Evolutionary conservation across 352 stramenopile species (phyloP).

Genomic region (Elongisporangium anandrum): DNA sequence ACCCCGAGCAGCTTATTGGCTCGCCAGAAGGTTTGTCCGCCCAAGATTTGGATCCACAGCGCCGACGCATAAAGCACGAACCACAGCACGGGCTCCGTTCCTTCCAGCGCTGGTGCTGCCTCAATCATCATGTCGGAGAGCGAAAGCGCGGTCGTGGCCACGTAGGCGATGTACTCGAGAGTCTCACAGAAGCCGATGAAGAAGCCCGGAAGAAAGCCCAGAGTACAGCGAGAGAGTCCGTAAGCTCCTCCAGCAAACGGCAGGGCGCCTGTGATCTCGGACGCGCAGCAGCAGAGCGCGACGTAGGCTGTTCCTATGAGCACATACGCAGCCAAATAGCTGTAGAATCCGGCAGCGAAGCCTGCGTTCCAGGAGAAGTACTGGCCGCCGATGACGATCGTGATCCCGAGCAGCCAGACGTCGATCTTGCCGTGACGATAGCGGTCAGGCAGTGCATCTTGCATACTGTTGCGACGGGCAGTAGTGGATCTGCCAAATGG

Average conservation of each 20-base stretch:
- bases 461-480: not conserved
- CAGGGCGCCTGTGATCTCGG: not conserved
- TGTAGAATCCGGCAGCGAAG: not conserved
- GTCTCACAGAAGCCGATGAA: conserved; percentile 2
- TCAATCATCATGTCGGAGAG: not conserved
- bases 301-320: not conserved
- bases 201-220: not conserved
- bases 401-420: not conserved
- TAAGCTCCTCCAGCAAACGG: not conserved
- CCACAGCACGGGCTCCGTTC: not conserved
- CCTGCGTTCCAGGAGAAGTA: not conserved
- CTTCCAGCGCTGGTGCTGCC: not conserved
- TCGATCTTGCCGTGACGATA: not conserved
- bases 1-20: not conserved
- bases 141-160: not conserved
- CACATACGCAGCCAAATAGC: not conserved
- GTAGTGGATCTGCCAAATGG: too few relatives aligned
- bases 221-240: not conserved
- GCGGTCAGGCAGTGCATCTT: not conserved
- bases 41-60: not conserved
- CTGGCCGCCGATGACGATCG: not conserved
- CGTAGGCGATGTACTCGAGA: not conserved
- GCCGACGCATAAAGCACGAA: not conserved
- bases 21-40: not conserved
- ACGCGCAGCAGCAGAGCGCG: not conserved